phyloP scores from a whole-genome alignment of 2,329 filamentous ascomycete genomes.

The Monilinia vaccinii-corymbosi region DNA sequence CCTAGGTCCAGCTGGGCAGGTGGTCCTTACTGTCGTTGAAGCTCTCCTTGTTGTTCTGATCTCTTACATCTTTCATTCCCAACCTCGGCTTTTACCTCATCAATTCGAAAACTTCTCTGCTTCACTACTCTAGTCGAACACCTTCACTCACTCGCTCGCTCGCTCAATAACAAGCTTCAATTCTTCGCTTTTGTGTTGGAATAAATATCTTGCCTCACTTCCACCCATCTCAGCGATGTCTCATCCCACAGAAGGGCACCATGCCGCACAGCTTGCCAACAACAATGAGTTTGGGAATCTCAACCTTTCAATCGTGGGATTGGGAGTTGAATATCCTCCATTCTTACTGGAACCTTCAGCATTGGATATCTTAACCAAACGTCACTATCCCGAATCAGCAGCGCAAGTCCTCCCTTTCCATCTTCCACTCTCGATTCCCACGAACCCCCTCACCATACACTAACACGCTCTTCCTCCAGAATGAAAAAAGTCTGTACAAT shows the following conservation, averaged over 20 bases:
- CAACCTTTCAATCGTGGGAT: conserved; percentile 50
- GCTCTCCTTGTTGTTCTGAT: too few species aligned
- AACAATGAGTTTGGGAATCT: conserved; percentile 35
- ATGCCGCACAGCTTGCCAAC: not conserved
- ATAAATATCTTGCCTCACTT: not conserved
- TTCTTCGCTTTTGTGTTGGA: not conserved
- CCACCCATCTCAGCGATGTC: not conserved
- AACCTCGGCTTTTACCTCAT: too few species aligned
- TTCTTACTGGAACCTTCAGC: conserved; percentile 41
- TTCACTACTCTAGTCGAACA: not conserved
- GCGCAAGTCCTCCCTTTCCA: conserved; percentile 38
- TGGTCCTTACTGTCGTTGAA: too few species aligned
- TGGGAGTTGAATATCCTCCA: conserved; percentile 53
- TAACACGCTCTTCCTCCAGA: conserved; percentile 30
- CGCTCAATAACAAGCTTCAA: not conserved
- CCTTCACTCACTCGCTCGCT: too few species aligned
- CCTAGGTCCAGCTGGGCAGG: too few species aligned
- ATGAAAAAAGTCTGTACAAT: conserved; percentile 55
- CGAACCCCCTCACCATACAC: not conserved
- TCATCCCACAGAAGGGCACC: not conserved
- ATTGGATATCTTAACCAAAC: conserved; percentile 43
- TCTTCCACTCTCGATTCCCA: not conserved
- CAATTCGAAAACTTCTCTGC: too few species aligned
- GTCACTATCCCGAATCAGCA: conserved; percentile 50
- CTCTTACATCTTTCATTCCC: too few species aligned